phyloP scores from a whole-genome alignment of 2,329 filamentous ascomycete genomes.

The Orbilia oligospora region DNA sequence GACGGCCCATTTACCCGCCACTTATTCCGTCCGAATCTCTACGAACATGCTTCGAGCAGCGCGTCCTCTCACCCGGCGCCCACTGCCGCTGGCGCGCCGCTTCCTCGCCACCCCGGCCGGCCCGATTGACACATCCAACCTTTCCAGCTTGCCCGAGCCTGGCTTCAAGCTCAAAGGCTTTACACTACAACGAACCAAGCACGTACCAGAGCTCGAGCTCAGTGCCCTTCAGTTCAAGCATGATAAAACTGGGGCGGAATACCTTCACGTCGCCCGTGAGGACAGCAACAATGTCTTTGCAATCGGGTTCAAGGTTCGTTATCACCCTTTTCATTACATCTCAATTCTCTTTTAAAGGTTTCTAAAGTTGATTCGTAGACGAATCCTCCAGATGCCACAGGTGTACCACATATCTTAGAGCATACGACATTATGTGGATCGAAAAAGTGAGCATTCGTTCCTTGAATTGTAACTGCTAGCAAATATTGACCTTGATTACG shows the following conservation, averaged over 20 bases:
- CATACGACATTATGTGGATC: constrained; percentile 97
- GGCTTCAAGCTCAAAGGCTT: constrained; percentile 94
- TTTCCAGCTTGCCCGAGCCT: constrained; percentile 80
- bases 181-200: constrained; percentile 87
- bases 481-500: neutral
- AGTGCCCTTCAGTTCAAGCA: constrained; percentile 92
- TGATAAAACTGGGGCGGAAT: constrained; percentile 95
- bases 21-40: neutral
- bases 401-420: constrained; percentile 95
- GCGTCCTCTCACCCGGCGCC: constrained; percentile 57
- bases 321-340: constrained; percentile 8
- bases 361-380: constrained; percentile 70
- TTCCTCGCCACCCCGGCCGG: constrained; percentile 67
- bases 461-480: constrained; percentile 43
- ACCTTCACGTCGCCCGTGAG: constrained; percentile 92
- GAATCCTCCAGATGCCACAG: constrained; percentile 95
- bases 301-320: constrained; percentile 85
- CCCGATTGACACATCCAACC: constrained; percentile 77
- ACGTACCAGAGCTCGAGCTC: constrained; percentile 93
- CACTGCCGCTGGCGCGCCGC: constrained; percentile 61
- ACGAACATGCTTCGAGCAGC: constrained; percentile 52
- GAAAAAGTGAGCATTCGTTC: constrained; percentile 77
- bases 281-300: constrained; percentile 99
- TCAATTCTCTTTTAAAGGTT: constrained; percentile 34
- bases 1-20: neutral